Base-by-base conservation (phyloP, 352 stramenopile species). In the Globisporangium barbulae region DNA sequence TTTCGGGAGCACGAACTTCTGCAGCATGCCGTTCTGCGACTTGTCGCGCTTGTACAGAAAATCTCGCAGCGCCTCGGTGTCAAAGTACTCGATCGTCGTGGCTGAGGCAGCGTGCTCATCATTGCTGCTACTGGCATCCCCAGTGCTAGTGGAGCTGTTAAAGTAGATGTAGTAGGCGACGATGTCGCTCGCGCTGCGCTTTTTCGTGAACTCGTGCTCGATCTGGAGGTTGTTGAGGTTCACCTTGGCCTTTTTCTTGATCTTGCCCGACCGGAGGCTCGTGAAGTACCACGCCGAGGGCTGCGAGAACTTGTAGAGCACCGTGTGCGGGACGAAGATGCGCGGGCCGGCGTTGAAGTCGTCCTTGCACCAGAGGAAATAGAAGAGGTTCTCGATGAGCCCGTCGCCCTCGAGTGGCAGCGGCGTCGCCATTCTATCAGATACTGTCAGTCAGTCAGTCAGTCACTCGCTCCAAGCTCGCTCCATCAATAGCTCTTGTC, bases 261-360 rank as follows among this genome's bases (percentile, higher is more conserved):
- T 89, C 10, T 89, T 88, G 59, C 81, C 83, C 19, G 73, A 83
- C 56, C 80, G 83, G 28, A 82, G 76, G 61, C 79, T 90, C 7
- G 95, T 98, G 48, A 99, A 99, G 72, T 98, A 99, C 96, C 96
- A 99, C 52, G 85, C 81, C 12, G 93, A 71, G 35, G 96, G 91
- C 70, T 98, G 89, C 4, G 83, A 83, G 57, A 93, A 97, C 41
- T 94, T 92, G 76, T 97, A 99, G 30, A 98, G 71, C 17, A 98
- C 78, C 0, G 96, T 98, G 68, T 98, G 92, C 12, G 96, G 96
- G 35, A 98, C 70, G 71, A 88, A 94, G 28, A 99, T 82, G 31
- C 77, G 79, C 21, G 93, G 91, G 0, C 88, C 85, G 31, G 77
- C 83, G 31, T 83, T 89, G 59, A 98, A 85, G 68, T 98, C 90